Evolutionary conservation across 257 asterid genomes (phyloP).

Genomic region (Forsythia suspensa): DNA sequence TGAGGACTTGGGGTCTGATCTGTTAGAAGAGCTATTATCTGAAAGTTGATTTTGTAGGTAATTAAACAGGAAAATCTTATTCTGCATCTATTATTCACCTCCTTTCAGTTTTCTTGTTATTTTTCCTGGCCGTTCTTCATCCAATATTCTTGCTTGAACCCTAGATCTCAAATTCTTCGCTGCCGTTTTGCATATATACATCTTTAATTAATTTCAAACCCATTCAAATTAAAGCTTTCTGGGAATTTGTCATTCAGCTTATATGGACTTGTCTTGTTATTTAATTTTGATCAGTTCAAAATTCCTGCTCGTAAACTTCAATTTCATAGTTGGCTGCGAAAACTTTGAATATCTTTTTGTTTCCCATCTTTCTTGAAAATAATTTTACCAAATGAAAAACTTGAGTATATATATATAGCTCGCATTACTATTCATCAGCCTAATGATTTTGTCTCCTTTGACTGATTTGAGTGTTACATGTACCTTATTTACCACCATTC

Average conservation of each 20-base stretch:
- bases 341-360: background rate
- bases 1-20: conserved; percentile 40
- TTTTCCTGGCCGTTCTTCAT: background rate
- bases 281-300: background rate
- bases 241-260: background rate
- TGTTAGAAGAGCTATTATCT: conserved; percentile 36
- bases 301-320: background rate
- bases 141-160: background rate
- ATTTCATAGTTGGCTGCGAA: background rate
- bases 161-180: background rate
- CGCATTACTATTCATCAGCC: background rate
- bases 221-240: background rate
- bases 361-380: background rate
- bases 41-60: background rate
- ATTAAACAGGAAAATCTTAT: background rate
- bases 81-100: background rate
- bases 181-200: background rate
- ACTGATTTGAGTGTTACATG: too few relatives aligned
- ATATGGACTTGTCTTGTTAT: too few relatives aligned
- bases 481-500: too few relatives aligned
- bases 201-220: background rate
- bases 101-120: background rate
- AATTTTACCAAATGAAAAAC: background rate
- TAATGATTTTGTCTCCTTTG: background rate
- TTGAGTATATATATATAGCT: too few relatives aligned